Base-by-base conservation (phyloP, 805 yeast genomes). In the Ogataea trehalophila region DNA sequence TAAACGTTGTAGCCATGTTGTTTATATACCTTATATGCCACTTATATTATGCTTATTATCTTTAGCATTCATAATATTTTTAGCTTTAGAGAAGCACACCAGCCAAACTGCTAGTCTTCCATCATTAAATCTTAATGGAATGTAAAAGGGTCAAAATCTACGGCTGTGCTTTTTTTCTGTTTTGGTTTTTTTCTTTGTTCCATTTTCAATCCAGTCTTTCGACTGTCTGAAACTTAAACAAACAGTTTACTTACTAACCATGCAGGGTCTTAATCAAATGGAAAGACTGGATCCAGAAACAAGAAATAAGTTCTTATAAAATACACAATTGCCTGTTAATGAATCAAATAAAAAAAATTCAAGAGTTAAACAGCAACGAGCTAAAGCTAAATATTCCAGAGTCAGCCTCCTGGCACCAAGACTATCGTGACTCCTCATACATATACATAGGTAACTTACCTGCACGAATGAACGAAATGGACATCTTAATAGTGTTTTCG, bases 371-470 rank as follows among this genome's bases (percentile, higher is more conserved):
- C 59, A 79, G 81, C 46, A 73, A 71, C 47, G 97, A 91, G 59
- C 71, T 90, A 16, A 76, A 75, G n/a, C 67, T 67, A 7, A 81
- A 83, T 14, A 75, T 81, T 0, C 65, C 84, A 0, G 72, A 75
- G 34, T 66, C 71, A 4, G 87, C 85, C 0, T 89, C 97, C 6
- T 92, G 98, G 98, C 98, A 92, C 62, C 74, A 80, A 50, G 96
- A 91, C 54, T 89, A 82, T 60, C 69, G 69, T 22, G 91, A 89
- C 53, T 77, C 92, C 0, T 81, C 92, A 1, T 89, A 83, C 60
- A 72, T 91, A 1, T 86, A 72, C 58, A 80, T 92, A n/a, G 92
- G 95, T 0, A 80, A 83, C 4, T 63, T 92, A 11, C 83, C 89
- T 9, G 66, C 59, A 15, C 78, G 79, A 33, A 62, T 89, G 26